Percentiles rank a stretch among this genome's conserved stretches.
Conservation (phyloP, 192 early-diverging fungal species). For the Cetraspora pellucida region DNA sequence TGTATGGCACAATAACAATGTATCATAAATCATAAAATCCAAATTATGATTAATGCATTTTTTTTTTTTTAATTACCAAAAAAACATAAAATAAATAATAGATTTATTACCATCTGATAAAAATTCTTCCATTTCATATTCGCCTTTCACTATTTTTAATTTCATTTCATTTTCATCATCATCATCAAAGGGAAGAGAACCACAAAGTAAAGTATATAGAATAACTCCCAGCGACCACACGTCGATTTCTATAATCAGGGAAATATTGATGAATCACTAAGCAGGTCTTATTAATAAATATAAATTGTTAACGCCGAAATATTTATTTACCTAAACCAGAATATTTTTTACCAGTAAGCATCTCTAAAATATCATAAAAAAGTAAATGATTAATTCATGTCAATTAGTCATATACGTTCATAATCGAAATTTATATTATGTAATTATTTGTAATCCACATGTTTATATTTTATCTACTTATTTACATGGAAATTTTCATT, state of each 20-base stretch:
- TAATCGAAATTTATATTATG: too few species aligned
- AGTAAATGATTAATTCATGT: too few species aligned
- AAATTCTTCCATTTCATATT: conserved; percentile 70
- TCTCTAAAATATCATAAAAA: conserved; percentile 50
- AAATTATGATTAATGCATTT: background rate
- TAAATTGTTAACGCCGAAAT: background rate
- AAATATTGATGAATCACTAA: background rate
- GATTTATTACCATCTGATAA: conserved; percentile 54
- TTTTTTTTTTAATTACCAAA: background rate
- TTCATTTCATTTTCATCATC: conserved; percentile 71
- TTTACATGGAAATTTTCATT: background rate
- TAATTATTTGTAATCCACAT: too few species aligned
- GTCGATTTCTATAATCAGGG: conserved; percentile 64
- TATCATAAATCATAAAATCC: conserved; percentile 4
- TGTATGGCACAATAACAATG: background rate
- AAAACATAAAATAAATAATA: background rate
- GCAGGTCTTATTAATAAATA: background rate
- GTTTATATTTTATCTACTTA: too few species aligned
- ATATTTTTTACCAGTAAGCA: conserved; percentile 75
- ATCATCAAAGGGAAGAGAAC: conserved; percentile 81
- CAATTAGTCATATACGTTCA: too few species aligned
- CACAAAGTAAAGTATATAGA: conserved; percentile 83
- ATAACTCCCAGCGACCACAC: conserved; percentile 96
- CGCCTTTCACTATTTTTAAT: conserved; percentile 70
- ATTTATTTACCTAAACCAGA: conserved; percentile 65